Conservation (phyloP, 306 rosid species). For the Pueraria montana region DNA sequence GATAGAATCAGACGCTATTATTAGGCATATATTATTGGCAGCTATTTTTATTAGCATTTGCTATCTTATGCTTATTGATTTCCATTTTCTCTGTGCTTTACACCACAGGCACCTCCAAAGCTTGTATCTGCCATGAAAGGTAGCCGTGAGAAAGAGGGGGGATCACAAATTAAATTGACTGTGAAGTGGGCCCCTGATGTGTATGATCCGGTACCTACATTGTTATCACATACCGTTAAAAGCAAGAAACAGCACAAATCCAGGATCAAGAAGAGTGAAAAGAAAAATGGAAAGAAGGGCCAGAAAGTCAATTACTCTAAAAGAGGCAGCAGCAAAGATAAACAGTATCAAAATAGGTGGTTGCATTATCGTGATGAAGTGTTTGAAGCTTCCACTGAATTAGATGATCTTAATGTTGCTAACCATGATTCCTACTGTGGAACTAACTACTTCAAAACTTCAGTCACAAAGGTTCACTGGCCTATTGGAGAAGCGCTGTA, state of each 20-base stretch:
- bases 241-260: constrained; percentile 75
- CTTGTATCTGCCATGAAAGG: constrained; percentile 89
- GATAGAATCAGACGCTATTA: neutral
- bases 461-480: constrained; percentile 56
- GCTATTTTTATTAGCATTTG: neutral
- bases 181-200: constrained; percentile 94
- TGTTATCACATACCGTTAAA: constrained; percentile 63
- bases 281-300: constrained; percentile 76
- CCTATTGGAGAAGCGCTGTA: constrained; percentile 56
- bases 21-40: neutral
- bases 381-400: constrained; percentile 49
- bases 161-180: constrained; percentile 51
- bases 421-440: constrained; percentile 67
- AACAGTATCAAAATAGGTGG: constrained; percentile 53
- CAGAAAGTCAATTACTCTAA: constrained; percentile 64
- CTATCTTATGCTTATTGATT: constrained; percentile 25
- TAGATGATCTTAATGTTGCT: constrained; percentile 54
- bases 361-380: constrained; percentile 38
- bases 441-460: constrained; percentile 62
- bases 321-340: constrained; percentile 67
- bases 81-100: constrained; percentile 10
- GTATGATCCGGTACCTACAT: constrained; percentile 81
- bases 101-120: constrained; percentile 64
- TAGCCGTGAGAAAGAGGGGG: constrained; percentile 65
- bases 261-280: constrained; percentile 64